Conservation (phyloP, 75 land plant genomes). For the Pseudotsuga menziesii region DNA sequence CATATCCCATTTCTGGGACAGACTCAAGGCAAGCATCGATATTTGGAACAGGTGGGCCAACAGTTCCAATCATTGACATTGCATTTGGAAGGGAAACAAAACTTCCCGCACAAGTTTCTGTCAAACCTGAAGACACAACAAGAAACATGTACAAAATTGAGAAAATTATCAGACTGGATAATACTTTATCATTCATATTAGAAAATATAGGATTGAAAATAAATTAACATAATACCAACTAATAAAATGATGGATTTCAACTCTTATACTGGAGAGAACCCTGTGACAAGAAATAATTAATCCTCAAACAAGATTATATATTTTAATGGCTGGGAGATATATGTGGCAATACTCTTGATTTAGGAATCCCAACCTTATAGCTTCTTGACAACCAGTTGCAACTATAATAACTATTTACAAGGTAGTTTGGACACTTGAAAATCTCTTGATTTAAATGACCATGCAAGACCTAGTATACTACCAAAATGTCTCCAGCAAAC, state of each 20-base stretch:
- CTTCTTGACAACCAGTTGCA: too few species aligned
- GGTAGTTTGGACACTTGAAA: too few species aligned
- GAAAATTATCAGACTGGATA: neutral
- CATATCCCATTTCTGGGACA: constrained; percentile 98
- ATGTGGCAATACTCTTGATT: too few species aligned
- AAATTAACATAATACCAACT: neutral
- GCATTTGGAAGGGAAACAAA: constrained; percentile 87
- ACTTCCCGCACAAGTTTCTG: constrained; percentile 98
- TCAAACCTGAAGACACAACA: constrained; percentile 64
- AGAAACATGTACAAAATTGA: neutral
- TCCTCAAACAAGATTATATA: too few species aligned
- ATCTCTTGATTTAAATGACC: too few species aligned
- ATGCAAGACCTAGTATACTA: too few species aligned
- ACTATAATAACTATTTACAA: too few species aligned
- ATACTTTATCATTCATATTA: neutral
- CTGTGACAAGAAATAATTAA: too few species aligned
- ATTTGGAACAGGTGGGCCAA: constrained; percentile 91
- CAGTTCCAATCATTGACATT: constrained; percentile 88
- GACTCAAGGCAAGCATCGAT: constrained; percentile 92
- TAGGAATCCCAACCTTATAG: too few species aligned
- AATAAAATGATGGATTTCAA: neutral
- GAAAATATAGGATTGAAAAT: neutral
- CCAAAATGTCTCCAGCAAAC: too few species aligned
- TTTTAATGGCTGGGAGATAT: too few species aligned
- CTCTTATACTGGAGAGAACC: neutral